Evolutionary conservation across 2,329 filamentous ascomycete species (phyloP).

Genomic region (Alternaria novae-zelandiae): DNA sequence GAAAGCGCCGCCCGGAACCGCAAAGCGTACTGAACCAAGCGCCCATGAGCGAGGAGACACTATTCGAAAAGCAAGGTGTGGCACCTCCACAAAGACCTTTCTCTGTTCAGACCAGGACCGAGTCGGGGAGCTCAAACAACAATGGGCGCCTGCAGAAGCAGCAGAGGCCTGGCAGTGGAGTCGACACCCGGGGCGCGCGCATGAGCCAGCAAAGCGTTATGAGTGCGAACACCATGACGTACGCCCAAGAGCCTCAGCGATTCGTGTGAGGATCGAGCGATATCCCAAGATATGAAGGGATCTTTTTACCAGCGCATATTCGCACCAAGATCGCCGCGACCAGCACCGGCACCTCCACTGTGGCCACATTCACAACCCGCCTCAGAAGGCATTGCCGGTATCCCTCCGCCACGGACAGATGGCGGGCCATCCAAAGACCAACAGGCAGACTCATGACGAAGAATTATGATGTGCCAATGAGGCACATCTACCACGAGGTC

Average conservation of each 20-base stretch:
- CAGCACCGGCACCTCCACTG: background rate
- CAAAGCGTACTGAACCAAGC: slow-evolving; percentile 10
- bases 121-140: slow-evolving; percentile 21
- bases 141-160: slow-evolving; percentile 8
- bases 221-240: slow-evolving; percentile 22
- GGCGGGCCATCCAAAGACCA: background rate
- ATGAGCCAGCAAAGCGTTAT: slow-evolving; percentile 21
- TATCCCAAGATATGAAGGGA: background rate
- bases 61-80: slow-evolving; percentile 22
- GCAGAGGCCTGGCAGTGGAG: background rate
- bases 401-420: background rate
- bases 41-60: slow-evolving; percentile 11
- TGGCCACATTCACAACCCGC: background rate
- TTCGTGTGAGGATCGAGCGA: slow-evolving; percentile 22
- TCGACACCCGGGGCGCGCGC: slow-evolving; percentile 8
- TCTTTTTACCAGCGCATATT: background rate
- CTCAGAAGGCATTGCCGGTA: background rate
- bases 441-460: background rate
- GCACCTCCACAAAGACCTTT: slow-evolving; percentile 21
- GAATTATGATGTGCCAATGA: background rate
- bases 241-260: slow-evolving; percentile 29
- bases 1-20: slow-evolving; percentile 19
- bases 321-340: background rate
- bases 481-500: background rate
- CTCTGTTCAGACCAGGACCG: slow-evolving; percentile 9